Evolutionary conservation across 2,329 filamentous ascomycete genomes (phyloP).

Genomic region (Hymenoscyphus fructigenus): DNA sequence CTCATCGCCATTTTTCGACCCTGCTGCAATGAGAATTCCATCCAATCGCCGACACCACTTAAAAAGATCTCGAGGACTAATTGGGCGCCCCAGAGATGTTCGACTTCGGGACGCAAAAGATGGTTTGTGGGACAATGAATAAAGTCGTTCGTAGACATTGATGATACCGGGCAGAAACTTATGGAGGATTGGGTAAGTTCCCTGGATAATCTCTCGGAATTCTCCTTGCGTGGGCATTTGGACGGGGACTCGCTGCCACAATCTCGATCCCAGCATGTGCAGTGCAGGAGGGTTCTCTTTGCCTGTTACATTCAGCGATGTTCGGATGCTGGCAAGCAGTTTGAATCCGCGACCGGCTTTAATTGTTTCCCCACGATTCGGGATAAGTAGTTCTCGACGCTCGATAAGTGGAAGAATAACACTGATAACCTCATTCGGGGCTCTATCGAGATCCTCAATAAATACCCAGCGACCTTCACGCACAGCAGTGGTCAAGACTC

Average conservation of each 20-base stretch:
- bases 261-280: constrained; percentile 74
- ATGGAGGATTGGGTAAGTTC: constrained; percentile 68
- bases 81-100: constrained; percentile 50
- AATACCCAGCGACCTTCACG: constrained; percentile 94
- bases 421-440: constrained; percentile 92
- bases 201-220: constrained; percentile 69
- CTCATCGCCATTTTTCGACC: constrained; percentile 66
- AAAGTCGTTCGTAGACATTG: constrained; percentile 56
- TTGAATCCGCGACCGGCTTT: constrained; percentile 82
- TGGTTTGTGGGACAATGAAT: constrained; percentile 43
- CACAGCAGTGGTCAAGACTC: constrained; percentile 90
- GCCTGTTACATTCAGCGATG: constrained; percentile 66
- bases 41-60: constrained; percentile 86
- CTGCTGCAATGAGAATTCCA: constrained; percentile 59
- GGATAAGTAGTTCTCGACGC: constrained; percentile 84
- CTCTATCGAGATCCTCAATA: constrained; percentile 94
- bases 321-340: constrained; percentile 88
- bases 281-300: constrained; percentile 64
- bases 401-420: constrained; percentile 91
- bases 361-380: constrained; percentile 83
- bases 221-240: constrained; percentile 66
- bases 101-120: constrained; percentile 48
- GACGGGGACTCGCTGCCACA: constrained; percentile 80
- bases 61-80: constrained; percentile 75
- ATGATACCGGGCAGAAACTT: constrained; percentile 61